Base-by-base conservation (phyloP, 805 yeast species). In the Alloascoidea africana region DNA sequence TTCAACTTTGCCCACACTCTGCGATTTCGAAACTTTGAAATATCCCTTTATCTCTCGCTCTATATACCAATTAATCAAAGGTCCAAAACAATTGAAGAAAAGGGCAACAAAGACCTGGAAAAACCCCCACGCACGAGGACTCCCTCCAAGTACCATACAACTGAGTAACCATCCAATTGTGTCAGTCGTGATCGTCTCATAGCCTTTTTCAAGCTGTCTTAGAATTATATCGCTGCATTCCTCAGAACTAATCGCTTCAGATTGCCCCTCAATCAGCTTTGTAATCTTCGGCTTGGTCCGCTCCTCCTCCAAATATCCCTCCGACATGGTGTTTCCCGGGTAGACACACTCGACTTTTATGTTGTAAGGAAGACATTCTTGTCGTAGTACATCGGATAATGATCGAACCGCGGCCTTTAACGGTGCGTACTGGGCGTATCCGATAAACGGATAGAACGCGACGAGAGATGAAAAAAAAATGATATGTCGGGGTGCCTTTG, bases 351-450 rank as follows among this genome's bases (percentile, higher is more conserved):
- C 69, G 0, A 91, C 81, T 17, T 78, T 59, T 44, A 78, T 74
- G 42, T 76, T 68, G 48, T 73, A 76, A 4, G 80, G 77, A 1
- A 65, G 49, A 33, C 80, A 63, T 53, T 91, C 99, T 46, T 87
- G 96, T 43, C 96, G 73, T 38, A 91, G 57, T 4, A 80, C 63
- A 36, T 80, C 81, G 0, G 86, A 76, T 11, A 91, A 59, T 0
- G 94, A 62, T 48, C 82, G 68, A 13, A 89, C 54, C 0, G 96
- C 94, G 0, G 84, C 78, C 53, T 91, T 91, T 45, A 76, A 56
- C 1, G 99, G 98, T 0, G 91, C 87, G 52, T 91, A 91, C 48
- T 84, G 89, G 0, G 76, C 68, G 53, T 91, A 91, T 0, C 99
- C 99, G 34, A 85, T 81, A 50, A 89, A 79, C 3, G 96, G 85